phyloP scores from a whole-genome alignment of 2,329 filamentous ascomycete species.

The Chrysosporium queenslandicum region DNA sequence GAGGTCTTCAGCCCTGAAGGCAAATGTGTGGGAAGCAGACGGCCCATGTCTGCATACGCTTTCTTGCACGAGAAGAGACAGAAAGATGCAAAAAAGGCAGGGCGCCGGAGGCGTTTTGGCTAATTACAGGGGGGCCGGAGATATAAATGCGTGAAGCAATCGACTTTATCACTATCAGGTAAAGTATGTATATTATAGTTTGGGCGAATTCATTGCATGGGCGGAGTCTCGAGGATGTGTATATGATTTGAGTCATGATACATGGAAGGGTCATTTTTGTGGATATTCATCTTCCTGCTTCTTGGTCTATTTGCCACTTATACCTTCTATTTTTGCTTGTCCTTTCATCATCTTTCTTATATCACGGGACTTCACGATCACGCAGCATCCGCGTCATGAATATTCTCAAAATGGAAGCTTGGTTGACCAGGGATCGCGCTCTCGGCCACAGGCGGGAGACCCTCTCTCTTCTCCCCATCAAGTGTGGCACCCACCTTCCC shows the following conservation, averaged over 20 bases:
- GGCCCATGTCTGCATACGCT: slow-evolving; percentile 13
- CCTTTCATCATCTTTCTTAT: not conserved
- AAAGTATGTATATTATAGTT: not conserved
- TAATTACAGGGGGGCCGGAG: not conserved
- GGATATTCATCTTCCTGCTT: not conserved
- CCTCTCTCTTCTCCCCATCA: slow-evolving; percentile 40
- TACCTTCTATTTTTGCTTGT: not conserved
- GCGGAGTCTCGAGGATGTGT: slow-evolving; percentile 5
- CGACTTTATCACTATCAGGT: no score
- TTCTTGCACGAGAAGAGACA: slow-evolving; percentile 18
- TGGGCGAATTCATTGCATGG: slow-evolving; percentile 8
- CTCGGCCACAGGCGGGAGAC: slow-evolving; percentile 53
- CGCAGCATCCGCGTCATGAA: slow-evolving; percentile 30
- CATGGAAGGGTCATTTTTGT: no score
- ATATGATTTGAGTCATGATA: not conserved
- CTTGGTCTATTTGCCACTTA: not conserved
- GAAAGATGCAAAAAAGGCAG: slow-evolving; percentile 26
- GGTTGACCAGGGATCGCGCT: slow-evolving; percentile 71
- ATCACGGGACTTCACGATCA: not conserved
- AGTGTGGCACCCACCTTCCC: slow-evolving; percentile 40
- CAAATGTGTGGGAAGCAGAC: slow-evolving; percentile 16
- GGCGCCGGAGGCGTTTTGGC: slow-evolving; percentile 20
- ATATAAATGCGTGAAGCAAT: no score
- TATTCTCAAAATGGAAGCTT: slow-evolving; percentile 76
- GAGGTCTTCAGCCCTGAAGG: slow-evolving; percentile 81